Evolutionary conservation across 805 yeast genomes (phyloP), one percentile per base, ranked within the genome.

Genomic region (Ogataea pignaliae): DNA sequence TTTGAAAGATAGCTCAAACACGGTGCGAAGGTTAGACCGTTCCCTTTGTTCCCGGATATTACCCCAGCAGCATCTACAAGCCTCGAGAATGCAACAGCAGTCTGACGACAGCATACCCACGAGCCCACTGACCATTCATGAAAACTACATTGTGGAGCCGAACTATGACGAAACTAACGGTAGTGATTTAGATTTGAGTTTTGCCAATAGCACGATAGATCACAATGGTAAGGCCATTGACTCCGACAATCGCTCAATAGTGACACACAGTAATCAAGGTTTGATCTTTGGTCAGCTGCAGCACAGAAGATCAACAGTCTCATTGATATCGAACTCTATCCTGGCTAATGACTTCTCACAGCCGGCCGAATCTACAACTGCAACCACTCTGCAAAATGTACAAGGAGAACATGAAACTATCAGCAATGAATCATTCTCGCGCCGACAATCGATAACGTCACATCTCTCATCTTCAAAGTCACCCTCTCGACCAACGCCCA

Each of bases 361-460:
- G n/a, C 46, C 59, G 8, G 51, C 65, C 16, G 64, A 54, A 30
- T 57, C 68, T 2, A 65, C 71, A 0, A 66, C 69, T 1, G 68
- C 60, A 21, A 50, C 65, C 3, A 59, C 66, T 2, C 41, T 52
- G 15, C 52, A 50, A 29, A 56, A 48, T 28, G 52, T 42, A 11
- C 32, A 37, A 3, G 41, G 49, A 10, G 48, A 41, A 16, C 33
- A 30, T n/a, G 14, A 30, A 13, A 14, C 17, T 37, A 33, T 37
- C 39, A 11, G 6, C 39, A 14, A 17, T 14, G 28, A 29, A 26
- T 5, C 11, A 17, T n/a, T 33, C 38, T 10, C n/a, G 7, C 26
- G 26, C 7, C 26, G 26, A 21, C 7, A 21, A 21, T 21, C 26
- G 26, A 21, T 21, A 21, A 21, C 26, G 26, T 21, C 26, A 4